These are phyloP conservation scores for Hibiscus mutabilis DNA, from an alignment of 345 rosid genomes.

Conservation along the genomic window DNA sequence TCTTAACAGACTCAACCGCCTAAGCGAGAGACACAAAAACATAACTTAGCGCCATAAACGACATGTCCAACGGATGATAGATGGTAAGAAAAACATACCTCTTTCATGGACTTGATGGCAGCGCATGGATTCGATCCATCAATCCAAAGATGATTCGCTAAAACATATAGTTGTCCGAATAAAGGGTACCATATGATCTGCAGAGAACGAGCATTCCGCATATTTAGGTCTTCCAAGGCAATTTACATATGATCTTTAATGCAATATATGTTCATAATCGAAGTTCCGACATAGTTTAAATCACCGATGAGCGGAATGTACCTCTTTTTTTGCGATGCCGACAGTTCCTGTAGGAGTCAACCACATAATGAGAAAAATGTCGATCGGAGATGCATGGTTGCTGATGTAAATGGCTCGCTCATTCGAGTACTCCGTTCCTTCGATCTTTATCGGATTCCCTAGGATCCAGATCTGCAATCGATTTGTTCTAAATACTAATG, in stretches of 20 bases:
- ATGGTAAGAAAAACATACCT: constrained; percentile 17
- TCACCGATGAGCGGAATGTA: neutral
- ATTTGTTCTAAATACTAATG: constrained; percentile 3
- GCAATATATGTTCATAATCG: neutral
- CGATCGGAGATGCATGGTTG: constrained; percentile 54
- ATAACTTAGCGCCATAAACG: neutral
- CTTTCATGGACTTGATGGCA: constrained; percentile 47
- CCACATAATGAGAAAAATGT: constrained; percentile 52
- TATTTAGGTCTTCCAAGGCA: too few species aligned
- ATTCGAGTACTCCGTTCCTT: constrained; percentile 38
- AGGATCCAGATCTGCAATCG: constrained; percentile 55
- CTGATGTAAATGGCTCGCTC: constrained; percentile 46
- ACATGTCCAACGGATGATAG: neutral
- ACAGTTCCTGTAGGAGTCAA: constrained; percentile 47
- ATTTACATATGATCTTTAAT: too few species aligned
- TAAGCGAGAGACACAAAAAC: constrained; percentile 11
- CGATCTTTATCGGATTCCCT: constrained; percentile 45
- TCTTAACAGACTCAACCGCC: constrained; percentile 29
- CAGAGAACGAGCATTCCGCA: neutral
- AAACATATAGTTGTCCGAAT: constrained; percentile 46
- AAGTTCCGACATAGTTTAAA: neutral
- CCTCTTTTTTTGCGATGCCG: constrained; percentile 59
- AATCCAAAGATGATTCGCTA: constrained; percentile 46
- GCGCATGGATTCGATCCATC: constrained; percentile 44
- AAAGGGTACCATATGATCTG: constrained; percentile 56